A percentile compares a stretch with the other conserved stretches of the same genome.
These are phyloP conservation scores for Stereum hirsutum DNA, from an alignment of 1,284 basidiomycete species.

Conservation along the genomic window DNA sequence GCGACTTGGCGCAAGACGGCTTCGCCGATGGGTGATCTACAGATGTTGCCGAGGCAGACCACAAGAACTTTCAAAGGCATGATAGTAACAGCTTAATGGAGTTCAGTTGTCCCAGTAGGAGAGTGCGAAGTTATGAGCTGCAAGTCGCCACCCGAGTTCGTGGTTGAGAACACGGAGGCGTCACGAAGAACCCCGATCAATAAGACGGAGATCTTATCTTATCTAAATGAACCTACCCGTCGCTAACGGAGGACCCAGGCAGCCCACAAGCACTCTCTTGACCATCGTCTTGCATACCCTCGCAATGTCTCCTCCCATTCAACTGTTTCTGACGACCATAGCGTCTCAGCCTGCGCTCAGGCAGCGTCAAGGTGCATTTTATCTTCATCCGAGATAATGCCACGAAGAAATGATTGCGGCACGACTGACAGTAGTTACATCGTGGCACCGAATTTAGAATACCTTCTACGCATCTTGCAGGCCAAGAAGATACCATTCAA, in stretches of 20 bases:
- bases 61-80: conserved; percentile 42
- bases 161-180: neutral
- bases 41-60: conserved; percentile 74
- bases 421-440: neutral
- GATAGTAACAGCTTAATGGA: too few species aligned
- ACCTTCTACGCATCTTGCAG: conserved; percentile 66
- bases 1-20: conserved; percentile 60
- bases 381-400: neutral
- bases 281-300: conserved; percentile 8
- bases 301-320: conserved; percentile 59
- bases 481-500: conserved; percentile 75
- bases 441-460: conserved; percentile 36
- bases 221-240: neutral
- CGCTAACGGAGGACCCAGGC: too few species aligned
- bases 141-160: neutral
- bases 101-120: too few species aligned
- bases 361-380: conserved; percentile 42
- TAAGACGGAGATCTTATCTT: neutral
- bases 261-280: too few species aligned
- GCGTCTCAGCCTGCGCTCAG: conserved; percentile 68
- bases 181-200: neutral
- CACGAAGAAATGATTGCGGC: neutral
- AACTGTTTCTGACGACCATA: conserved; percentile 78
- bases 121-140: neutral
- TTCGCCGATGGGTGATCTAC: conserved; percentile 75